These are phyloP conservation scores for Neckera pumila DNA, from an alignment of 225 moss, liverwort and hornwort genomes.

Conservation along the genomic window DNA sequence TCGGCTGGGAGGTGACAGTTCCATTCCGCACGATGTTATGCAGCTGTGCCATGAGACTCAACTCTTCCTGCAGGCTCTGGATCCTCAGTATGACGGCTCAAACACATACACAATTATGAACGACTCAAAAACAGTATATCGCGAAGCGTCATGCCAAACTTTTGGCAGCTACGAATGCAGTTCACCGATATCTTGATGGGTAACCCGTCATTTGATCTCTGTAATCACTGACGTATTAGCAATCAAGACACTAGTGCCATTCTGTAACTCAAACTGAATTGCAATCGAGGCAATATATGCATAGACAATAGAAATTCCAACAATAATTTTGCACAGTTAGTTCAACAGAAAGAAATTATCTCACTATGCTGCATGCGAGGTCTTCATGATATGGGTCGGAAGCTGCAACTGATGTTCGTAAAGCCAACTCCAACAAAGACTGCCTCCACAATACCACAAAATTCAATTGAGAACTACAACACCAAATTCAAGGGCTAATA, in stretches of 20 bases:
- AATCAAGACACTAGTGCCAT: not conserved
- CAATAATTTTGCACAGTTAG: not conserved
- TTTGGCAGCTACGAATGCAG: not conserved
- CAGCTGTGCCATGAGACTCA: constrained; percentile 71
- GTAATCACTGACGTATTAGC: not conserved
- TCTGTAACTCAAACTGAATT: not conserved
- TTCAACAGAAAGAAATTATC: not conserved
- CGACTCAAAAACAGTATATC: not conserved
- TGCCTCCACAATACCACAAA: constrained; percentile 13
- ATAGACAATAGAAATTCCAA: not conserved
- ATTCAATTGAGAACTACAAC: not conserved
- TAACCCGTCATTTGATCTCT: not conserved
- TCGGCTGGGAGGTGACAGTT: constrained; percentile 46
- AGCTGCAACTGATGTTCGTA: constrained; percentile 93
- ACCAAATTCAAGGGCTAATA: not conserved
- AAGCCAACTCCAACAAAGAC: constrained; percentile 91
- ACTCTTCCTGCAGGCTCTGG: constrained; percentile 53
- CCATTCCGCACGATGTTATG: constrained; percentile 66
- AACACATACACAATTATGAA: not conserved
- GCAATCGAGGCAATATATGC: not conserved
- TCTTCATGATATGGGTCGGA: constrained; percentile 97
- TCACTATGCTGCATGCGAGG: constrained; percentile 83
- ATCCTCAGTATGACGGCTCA: not conserved
- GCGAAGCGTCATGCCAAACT: not conserved
- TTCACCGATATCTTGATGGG: not conserved